Conservation (phyloP, 441 rosid genomes). For the Croton laevigatus region DNA sequence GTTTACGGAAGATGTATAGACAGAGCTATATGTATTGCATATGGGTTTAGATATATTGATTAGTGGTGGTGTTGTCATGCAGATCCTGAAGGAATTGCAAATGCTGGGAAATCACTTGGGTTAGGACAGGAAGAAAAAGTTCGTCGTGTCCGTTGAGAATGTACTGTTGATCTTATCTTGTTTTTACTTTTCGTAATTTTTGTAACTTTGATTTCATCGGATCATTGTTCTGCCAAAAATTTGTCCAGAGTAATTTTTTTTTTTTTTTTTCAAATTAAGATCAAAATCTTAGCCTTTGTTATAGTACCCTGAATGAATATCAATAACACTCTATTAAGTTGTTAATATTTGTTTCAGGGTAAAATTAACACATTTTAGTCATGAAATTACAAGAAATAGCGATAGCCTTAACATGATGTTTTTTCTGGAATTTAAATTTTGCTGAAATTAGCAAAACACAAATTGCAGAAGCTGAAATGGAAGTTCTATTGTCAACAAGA, state of each 20-base stretch:
- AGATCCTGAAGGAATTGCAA: slow-evolving; percentile 97
- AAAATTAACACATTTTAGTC: no score
- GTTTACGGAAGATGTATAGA: no score
- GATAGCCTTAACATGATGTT: no score
- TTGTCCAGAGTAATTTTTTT: not conserved
- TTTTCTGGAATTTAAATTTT: no score
- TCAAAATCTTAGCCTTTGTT: not conserved
- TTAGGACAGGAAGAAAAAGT: slow-evolving; percentile 90
- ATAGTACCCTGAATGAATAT: not conserved
- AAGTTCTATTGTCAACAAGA: no score
- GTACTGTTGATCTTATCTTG: not conserved
- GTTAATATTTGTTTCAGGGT: not conserved
- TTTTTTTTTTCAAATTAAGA: not conserved
- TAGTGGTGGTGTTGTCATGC: slow-evolving; percentile 21
- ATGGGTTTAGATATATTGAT: not conserved
- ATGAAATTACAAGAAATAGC: no score
- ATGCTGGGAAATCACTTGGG: slow-evolving; percentile 91
- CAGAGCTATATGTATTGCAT: not conserved
- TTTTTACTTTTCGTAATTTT: not conserved
- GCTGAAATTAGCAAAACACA: no score
- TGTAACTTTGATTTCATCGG: slow-evolving; percentile 14
- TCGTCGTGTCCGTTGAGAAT: slow-evolving; percentile 65
- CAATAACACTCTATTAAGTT: no score
- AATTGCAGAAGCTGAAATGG: no score
- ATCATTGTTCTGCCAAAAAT: slow-evolving; percentile 4